Evolutionary conservation across 2,329 filamentous ascomycete genomes (phyloP), one percentile per base, ranked within the genome.

Genomic region (Madurella mycetomatis): DNA sequence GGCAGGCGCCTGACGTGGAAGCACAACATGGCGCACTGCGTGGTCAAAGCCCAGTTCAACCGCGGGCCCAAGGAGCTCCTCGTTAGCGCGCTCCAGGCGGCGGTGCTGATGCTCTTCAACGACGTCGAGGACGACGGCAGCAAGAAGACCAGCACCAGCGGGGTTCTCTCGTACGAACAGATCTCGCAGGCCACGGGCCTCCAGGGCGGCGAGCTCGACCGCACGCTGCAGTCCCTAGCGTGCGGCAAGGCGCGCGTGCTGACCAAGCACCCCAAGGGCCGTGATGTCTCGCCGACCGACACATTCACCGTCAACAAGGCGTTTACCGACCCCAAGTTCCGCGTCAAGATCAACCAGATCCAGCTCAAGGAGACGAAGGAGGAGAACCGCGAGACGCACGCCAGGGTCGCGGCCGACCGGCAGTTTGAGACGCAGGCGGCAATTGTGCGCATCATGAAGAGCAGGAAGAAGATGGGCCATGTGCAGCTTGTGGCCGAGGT

Each of bases 261-360:
- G 16, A 80, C 75, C 42, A 99, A 99, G 72, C 82, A 86, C 58
- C 94, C 94, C 37, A 91, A 89, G 70, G 87, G 89, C 49, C 84
- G 86, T 51, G 92, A 99, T 0, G 84, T 99, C 61, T 80, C 81
- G 55, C 67, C 76, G 1, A 89, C 82, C 0, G 95, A 99, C 72
- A 88, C 85, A 0, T 99, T 99, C 66, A 83, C 83, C 0, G 85
- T 95, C 66, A 96, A 96, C 73, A 72, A 79, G 43, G 69, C 69
- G 15, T 99, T 99, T 71, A 75, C 75, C 2, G 87, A 96, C 66
- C 80, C 85, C 17, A 95, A 94, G 71, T 88, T 89, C 71, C 85
- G 91, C 53, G 86, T 99, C 73, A 99, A 99, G 76, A 96, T 99
- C 76, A 99, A 97, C 73, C 92, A 96, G 72, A 94, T 99, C 63